Evolutionary conservation across 169 alveolate species (phyloP).

Genomic region (Plasmodium inui): DNA sequence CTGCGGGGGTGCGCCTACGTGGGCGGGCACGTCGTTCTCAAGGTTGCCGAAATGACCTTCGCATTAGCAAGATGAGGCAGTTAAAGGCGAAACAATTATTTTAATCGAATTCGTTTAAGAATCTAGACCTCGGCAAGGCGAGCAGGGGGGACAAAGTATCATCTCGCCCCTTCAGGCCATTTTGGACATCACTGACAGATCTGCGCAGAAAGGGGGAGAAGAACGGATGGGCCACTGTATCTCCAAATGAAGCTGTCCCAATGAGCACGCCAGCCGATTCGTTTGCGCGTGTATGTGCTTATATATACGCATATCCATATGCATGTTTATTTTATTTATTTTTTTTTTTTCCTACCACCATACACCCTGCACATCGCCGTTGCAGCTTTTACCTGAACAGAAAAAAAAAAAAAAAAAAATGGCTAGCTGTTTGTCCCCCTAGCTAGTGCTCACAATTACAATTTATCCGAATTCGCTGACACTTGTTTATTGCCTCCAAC

Average conservation of each 20-base stretch:
- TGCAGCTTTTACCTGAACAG: constrained; percentile 79
- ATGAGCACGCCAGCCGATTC: neutral
- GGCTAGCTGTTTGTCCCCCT: neutral
- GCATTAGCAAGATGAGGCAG: constrained; percentile 75
- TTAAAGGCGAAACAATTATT: neutral
- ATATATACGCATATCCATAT: neutral
- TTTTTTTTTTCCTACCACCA: constrained; percentile 73
- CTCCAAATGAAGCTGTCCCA: neutral
- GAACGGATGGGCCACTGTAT: neutral
- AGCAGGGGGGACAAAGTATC: neutral
- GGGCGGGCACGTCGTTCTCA: constrained; percentile 75
- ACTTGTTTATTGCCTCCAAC: neutral
- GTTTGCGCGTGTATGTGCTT: neutral
- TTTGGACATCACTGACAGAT: constrained; percentile 62
- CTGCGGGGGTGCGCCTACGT: constrained; percentile 78
- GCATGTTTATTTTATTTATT: constrained; percentile 9
- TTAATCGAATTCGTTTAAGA: constrained; percentile 25
- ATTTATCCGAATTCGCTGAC: neutral
- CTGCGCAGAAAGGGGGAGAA: neutral
- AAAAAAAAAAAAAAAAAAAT: constrained; percentile 4
- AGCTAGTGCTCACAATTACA: neutral
- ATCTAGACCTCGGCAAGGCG: neutral
- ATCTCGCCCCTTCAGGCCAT: constrained; percentile 18
- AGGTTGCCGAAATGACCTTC: constrained; percentile 78
- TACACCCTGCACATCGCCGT: constrained; percentile 82